Conservation (phyloP, 2,329 filamentous ascomycete species). For the Monilinia fructigena region DNA sequence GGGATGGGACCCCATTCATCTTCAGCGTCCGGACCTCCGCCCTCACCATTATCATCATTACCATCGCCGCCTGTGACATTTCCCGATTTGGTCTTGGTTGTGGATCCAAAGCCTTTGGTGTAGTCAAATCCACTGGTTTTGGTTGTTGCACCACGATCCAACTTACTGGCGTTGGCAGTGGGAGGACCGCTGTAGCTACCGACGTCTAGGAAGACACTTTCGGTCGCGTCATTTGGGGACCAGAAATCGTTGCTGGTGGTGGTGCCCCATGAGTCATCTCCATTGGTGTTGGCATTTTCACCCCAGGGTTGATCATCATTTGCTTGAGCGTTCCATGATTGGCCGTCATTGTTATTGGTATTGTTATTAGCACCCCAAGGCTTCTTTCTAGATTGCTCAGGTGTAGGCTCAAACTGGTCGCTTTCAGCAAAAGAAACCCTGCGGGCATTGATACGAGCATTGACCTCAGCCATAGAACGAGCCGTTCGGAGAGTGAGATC, state of each 20-base stretch:
- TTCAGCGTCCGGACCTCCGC: background rate
- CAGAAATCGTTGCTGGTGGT: background rate
- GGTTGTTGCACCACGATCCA: background rate
- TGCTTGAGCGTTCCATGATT: slow-evolving; percentile 3
- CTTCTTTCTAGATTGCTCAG: slow-evolving; percentile 1
- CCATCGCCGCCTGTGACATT: background rate
- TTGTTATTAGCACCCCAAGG: background rate
- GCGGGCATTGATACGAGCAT: background rate
- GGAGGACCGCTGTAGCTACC: slow-evolving; percentile 5
- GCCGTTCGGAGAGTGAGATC: slow-evolving; percentile 14
- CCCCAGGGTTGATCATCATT: background rate
- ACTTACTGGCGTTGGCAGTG: background rate
- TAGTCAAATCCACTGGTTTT: background rate
- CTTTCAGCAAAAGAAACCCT: slow-evolving; percentile 4
- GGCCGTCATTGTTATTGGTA: background rate
- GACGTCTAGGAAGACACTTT: background rate
- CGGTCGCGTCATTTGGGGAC: background rate
- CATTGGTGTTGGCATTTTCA: background rate
- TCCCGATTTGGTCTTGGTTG: background rate
- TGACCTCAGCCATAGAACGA: slow-evolving; percentile 3
- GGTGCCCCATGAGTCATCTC: slow-evolving; percentile 6
- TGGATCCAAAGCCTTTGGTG: background rate
- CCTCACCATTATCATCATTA: background rate
- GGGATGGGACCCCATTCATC: slow-evolving; percentile 12
- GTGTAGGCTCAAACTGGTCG: background rate